A percentile compares a stretch with the other conserved stretches of the same genome.
These are phyloP conservation scores for Aphanocladium album DNA, from an alignment of 2,329 filamentous ascomycete species.

Conservation along the genomic window DNA sequence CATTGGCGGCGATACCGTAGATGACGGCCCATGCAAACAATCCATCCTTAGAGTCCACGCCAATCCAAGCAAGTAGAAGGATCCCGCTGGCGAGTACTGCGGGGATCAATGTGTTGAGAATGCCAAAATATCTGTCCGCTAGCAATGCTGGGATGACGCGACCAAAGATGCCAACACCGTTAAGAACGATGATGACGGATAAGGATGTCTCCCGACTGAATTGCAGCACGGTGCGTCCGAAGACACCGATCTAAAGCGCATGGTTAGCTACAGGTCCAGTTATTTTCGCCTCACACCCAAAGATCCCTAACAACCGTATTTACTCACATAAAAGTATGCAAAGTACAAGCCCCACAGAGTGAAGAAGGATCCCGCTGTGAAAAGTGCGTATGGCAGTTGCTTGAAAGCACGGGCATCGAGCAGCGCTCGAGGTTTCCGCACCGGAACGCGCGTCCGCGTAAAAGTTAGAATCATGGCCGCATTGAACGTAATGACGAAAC, in stretches of 20 bases:
- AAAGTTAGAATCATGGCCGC: conserved; percentile 35
- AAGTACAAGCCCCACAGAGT: conserved; percentile 47
- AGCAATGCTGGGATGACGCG: conserved; percentile 51
- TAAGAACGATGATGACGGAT: conserved; percentile 55
- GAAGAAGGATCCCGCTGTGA: conserved; percentile 31
- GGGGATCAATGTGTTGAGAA: conserved; percentile 51
- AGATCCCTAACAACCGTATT: no score
- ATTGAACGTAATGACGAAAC: conserved; percentile 50
- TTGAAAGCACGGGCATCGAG: conserved; percentile 48
- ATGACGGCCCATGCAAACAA: conserved; percentile 58
- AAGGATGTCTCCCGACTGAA: conserved; percentile 43
- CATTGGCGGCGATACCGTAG: conserved; percentile 60
- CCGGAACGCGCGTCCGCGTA: conserved; percentile 43
- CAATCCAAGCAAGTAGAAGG: conserved; percentile 48
- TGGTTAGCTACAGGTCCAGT: not conserved
- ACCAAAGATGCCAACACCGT: conserved; percentile 52
- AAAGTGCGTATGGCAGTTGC: conserved; percentile 39
- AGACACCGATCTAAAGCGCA: not conserved
- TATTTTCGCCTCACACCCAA: not conserved
- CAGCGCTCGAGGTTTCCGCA: conserved; percentile 43
- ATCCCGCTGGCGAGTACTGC: conserved; percentile 43
- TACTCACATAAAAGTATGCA: conserved; percentile 41
- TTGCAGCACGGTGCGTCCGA: no score
- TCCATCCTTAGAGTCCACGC: conserved; percentile 31
- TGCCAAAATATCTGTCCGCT: conserved; percentile 49